Percentiles rank a stretch among this genome's conserved stretches.
Conservation (phyloP, 2,329 filamentous ascomycete genomes). For the Chalara sp. region DNA sequence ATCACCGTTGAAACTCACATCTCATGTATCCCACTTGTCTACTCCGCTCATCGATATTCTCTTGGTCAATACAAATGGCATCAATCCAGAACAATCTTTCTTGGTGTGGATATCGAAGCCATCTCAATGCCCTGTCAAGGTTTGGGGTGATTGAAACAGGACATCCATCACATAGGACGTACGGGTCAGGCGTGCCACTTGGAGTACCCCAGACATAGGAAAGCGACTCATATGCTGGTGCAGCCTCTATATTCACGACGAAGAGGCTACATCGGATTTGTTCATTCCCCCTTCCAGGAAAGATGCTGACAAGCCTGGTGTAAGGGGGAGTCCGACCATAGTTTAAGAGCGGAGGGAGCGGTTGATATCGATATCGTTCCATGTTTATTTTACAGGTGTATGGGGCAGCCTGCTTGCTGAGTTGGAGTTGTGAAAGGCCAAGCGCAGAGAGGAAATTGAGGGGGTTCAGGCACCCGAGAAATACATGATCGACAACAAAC, state of each 20-base stretch:
- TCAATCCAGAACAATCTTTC: not conserved
- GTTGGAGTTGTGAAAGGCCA: too few relatives aligned
- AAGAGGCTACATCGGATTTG: not conserved
- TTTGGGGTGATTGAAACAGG: not conserved
- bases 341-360: not conserved
- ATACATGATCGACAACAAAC: too few relatives aligned
- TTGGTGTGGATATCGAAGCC: not conserved
- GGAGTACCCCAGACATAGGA: conserved; percentile 1
- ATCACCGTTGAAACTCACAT: too few relatives aligned
- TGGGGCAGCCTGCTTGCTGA: too few relatives aligned
- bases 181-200: not conserved
- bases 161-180: not conserved
- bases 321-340: not conserved
- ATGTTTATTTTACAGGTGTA: not conserved
- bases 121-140: not conserved
- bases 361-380: not conserved
- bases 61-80: not conserved
- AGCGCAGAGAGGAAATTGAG: too few relatives aligned
- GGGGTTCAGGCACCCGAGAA: too few relatives aligned
- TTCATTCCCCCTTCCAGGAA: not conserved
- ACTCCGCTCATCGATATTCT: not conserved
- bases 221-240: not conserved
- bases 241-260: not conserved
- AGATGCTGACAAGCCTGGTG: not conserved
- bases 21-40: not conserved